Evolutionary conservation across 768 basidiomycete species (phyloP), one percentile per base, ranked within the genome.

Genomic region (Asterophora lycoperdoides): DNA sequence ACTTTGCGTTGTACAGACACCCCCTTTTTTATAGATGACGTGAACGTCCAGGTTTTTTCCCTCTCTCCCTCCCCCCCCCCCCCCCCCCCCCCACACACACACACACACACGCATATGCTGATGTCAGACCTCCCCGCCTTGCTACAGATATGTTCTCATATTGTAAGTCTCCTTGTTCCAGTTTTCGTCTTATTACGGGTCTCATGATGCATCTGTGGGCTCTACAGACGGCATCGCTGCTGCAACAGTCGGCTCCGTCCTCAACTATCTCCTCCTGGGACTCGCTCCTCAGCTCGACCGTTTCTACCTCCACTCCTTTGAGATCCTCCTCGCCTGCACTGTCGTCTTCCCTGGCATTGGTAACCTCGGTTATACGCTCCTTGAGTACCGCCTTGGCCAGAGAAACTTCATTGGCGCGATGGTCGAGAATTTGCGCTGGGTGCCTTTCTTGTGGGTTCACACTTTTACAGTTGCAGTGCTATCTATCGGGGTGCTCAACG

Each of bases 311-410:
- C 84, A 87, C 69, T 80, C 78, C 56, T 89, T 89, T 61, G 88
- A 90, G 63, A 86, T 89, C 57, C 81, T 85, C 64, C 74, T 89
- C 26, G 86, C 87, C 13, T 87, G 84, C 41, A 78, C 78, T 1
- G 76, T 87, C 46, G 85, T 89, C n/a, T 90, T 89, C 68, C 80
- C 84, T 52, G 86, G 81, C 20, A 65, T 85, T 15, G 88, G 87
- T 1, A 90, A 85, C 62, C 57, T 89, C 28, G 85, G 84, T 11
- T 88, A 81, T 64, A 80, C 85, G 3, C 68, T 89, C 34, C 66
- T 89, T 41, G 86, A 88, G 60, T 89, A 89, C 56, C 79, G 87
- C n/a, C 69, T 89, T 8, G 86, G 87, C 7, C 75, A 80, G 32
- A 65, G 76, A 49, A 77, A 69, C 47, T 63, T 83, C 43, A 64